phyloP scores from a whole-genome alignment of 1,284 basidiomycete genomes.

The Melampsora larici-populina region DNA sequence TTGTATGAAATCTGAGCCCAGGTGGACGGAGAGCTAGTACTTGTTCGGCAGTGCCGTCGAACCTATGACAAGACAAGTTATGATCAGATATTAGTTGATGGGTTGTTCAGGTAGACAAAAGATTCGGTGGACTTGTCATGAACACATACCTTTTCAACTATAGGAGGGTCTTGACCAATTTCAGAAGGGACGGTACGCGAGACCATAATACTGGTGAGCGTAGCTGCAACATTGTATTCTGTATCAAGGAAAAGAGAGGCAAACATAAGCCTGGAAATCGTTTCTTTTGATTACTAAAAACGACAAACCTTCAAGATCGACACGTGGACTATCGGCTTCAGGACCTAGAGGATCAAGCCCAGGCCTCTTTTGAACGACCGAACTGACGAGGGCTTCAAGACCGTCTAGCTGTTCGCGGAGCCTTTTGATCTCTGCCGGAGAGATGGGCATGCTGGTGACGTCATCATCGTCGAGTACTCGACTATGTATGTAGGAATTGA shows the following conservation, averaged over 20 bases:
- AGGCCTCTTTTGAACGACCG: conserved; percentile 23
- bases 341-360: not conserved
- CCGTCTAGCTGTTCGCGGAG: conserved; percentile 29
- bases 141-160: not conserved
- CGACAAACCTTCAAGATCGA: conserved; percentile 38
- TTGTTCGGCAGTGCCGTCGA: conserved; percentile 32
- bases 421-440: conserved; percentile 27
- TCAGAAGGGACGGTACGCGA: not conserved
- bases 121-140: not conserved
- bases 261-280: not conserved
- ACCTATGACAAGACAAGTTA: conserved; percentile 4
- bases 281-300: not conserved
- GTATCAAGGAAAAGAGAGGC: not conserved
- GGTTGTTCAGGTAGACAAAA: not conserved
- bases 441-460: conserved; percentile 22
- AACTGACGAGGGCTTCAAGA: conserved; percentile 27
- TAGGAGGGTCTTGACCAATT: not conserved
- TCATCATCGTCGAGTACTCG: conserved; percentile 40
- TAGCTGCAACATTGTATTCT: conserved; percentile 5
- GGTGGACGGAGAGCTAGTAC: not conserved
- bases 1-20: not conserved
- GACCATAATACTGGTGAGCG: conserved; percentile 2
- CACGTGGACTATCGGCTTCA: conserved; percentile 5
- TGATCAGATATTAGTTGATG: too few species aligned
- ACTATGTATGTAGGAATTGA: not conserved